Base-by-base conservation (phyloP, 768 basidiomycete genomes). In the Kwoniella pini region DNA sequence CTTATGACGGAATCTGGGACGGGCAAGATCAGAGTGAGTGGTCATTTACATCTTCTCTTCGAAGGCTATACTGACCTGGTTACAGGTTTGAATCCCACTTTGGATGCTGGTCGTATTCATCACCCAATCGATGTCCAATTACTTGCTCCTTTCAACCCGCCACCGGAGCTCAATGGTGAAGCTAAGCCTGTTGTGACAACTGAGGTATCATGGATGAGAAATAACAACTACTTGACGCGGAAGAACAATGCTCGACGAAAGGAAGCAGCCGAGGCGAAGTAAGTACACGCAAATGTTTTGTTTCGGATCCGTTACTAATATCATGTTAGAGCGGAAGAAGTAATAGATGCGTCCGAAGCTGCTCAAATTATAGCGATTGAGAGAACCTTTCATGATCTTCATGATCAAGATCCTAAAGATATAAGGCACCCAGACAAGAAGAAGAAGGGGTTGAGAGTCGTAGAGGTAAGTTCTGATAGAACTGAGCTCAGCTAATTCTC, bases 141-240 rank as follows among this genome's bases (percentile, higher is more conserved):
- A 15, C 83, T 94, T 0, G 84, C 84, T 0, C 91, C 93, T 0
- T 54, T 65, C n/a, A 54, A 55, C 5, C 46, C 60, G 10, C 53
- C 65, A 13, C 26, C 49, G 4, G 36, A 36, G 19, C 30, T 39
- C 27, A 68, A 74, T 19, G 68, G 60, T 81, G 85, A 21, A 75
- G 82, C 21, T 71, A 59, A 65, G 52, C 83, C 17, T 75, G 81
- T 31, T 74, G 82, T 12, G 13, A 59, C 33, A 64, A 83, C n/a
- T 4, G 78, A 91, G 58, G 93, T 96, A 11, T 83, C 90, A 1
- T 97, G 94, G 94, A 81, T 97, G 53, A 84, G 94, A 53, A 91
- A 89, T 76, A 95, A 93, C 0, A 92, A 93, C 70, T 94, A 96
- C 70, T 84, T 94, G 55, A 63, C 70, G 19, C 45, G 70, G 22